Evolutionary conservation across 2,329 filamentous ascomycete species (phyloP), one percentile per base, ranked within the genome.

Genomic region (Aspergillus alliaceus): DNA sequence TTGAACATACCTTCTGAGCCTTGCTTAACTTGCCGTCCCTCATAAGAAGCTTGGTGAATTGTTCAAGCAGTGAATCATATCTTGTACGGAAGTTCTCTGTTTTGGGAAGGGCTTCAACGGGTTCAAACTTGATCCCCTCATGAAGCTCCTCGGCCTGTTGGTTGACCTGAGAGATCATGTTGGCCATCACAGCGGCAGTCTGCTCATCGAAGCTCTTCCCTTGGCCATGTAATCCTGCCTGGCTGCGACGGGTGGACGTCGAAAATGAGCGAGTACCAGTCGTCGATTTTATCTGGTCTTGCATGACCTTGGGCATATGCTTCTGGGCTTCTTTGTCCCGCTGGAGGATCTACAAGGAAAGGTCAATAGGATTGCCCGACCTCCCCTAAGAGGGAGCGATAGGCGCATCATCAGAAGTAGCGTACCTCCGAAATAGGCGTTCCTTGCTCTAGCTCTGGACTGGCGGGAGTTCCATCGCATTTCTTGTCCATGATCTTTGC

Each of bases 31-130:
- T 96, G 66, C 95, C 95, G 75, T 98, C 85, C 67, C 82, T 82
- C 93, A 98, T 99, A 62, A 99, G 77, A 65, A 96, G 81, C 72
- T 92, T 93, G 18, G 92, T 96, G 66, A 98, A 82, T 79, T 97
- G 95, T 63, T 89, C 81, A 48, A 98, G 81, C 7, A 97, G 82
- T 1, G 90, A 86, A 71, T 97, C 90, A 72, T 98, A 96, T 68
- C 95, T 86, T 71, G 90, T 82, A 75, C 92, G 90, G 66, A 93
- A 78, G 75, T 90, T 82, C 56, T 81, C 75, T 27, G 81, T 79
- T 56, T 83, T 82, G 9, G 88, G 84, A 52, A 92, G 79, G 6
- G 89, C 86, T 34, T 81, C 78, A 1, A 92, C 92, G 61, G 91
- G 78, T 4, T 85, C 86, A 69, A 91, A 97, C 71, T 93, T 96